Evolutionary conservation across 2,329 filamentous ascomycete species (phyloP).

Genomic region (Epichloe sylvatica): DNA sequence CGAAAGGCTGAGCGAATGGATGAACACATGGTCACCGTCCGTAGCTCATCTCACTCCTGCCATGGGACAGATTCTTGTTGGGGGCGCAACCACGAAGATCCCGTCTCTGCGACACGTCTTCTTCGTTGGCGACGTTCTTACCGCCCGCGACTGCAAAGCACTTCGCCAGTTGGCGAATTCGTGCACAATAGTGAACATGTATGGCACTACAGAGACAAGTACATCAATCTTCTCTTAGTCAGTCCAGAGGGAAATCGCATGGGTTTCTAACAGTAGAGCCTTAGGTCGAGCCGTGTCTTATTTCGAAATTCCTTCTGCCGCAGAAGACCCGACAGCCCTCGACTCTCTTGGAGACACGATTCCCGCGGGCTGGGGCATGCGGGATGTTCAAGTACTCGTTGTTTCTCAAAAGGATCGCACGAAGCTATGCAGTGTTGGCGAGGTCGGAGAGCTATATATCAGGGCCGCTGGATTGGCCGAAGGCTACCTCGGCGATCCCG

Average conservation of each 20-base stretch:
- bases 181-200: constrained; percentile 72
- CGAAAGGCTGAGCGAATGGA: constrained; percentile 78
- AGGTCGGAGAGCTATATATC: constrained; percentile 74
- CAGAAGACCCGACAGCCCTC: constrained; percentile 40
- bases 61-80: constrained; percentile 91
- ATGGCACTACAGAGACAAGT: constrained; percentile 71
- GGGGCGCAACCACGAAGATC: constrained; percentile 64
- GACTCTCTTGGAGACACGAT: constrained; percentile 48
- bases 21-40: constrained; percentile 60
- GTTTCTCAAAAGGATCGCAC: constrained; percentile 56
- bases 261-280: too few relatives aligned
- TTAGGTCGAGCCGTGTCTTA: constrained; percentile 60
- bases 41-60: constrained; percentile 86
- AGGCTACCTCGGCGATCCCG: constrained; percentile 51
- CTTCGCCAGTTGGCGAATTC: constrained; percentile 63
- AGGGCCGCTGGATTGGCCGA: constrained; percentile 74
- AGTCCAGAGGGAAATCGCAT: too few relatives aligned
- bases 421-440: constrained; percentile 63
- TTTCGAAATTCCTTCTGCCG: constrained; percentile 58
- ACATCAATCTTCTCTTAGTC: neutral
- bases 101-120: constrained; percentile 65
- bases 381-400: constrained; percentile 77
- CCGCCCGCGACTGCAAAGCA: constrained; percentile 53
- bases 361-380: constrained; percentile 74
- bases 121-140: constrained; percentile 78